phyloP scores from a whole-genome alignment of 768 basidiomycete genomes.

The Lanmaoa pseudosensibilis region DNA sequence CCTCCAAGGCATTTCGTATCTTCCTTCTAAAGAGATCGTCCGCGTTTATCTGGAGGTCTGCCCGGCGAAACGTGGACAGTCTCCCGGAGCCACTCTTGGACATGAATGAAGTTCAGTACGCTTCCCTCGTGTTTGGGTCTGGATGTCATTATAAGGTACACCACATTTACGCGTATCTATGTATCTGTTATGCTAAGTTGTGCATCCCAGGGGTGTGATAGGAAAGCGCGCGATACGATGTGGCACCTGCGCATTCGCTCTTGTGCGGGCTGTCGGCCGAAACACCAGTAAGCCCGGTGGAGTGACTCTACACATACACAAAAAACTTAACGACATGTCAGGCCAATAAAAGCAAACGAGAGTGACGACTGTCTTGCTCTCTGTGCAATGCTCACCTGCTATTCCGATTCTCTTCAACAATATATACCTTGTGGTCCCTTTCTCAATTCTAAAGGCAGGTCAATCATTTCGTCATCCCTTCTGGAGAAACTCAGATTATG shows the following conservation, averaged over 20 bases:
- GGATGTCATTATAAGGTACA: slow-evolving; percentile 41
- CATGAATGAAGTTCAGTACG: slow-evolving; percentile 50
- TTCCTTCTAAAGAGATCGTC: slow-evolving; percentile 38
- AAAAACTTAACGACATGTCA: not conserved
- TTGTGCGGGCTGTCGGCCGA: slow-evolving; percentile 28
- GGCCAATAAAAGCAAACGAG: slow-evolving; percentile 21
- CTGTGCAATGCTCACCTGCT: slow-evolving; percentile 9
- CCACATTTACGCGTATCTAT: not conserved
- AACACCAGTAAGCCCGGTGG: slow-evolving; percentile 22
- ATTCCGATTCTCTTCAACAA: slow-evolving; percentile 12
- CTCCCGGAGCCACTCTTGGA: slow-evolving; percentile 48
- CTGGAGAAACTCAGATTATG: slow-evolving; percentile 4
- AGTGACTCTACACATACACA: not conserved
- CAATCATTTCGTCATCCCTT: not conserved
- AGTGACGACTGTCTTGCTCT: slow-evolving; percentile 5
- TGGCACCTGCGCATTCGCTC: slow-evolving; percentile 37
- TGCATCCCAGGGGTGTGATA: slow-evolving; percentile 23
- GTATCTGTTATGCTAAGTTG: not conserved
- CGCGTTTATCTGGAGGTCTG: slow-evolving; percentile 34
- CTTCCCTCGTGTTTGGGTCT: slow-evolving; percentile 47
- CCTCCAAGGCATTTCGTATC: slow-evolving; percentile 40
- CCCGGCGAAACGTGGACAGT: slow-evolving; percentile 37
- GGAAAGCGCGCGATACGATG: slow-evolving; percentile 27
- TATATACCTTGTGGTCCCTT: slow-evolving; percentile 31
- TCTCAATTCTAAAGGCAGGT: slow-evolving; percentile 24